A percentile compares a stretch with the other conserved stretches of the same genome.
Conservation (phyloP, 2,329 filamentous ascomycete species). For the Beauveria asiatica region DNA sequence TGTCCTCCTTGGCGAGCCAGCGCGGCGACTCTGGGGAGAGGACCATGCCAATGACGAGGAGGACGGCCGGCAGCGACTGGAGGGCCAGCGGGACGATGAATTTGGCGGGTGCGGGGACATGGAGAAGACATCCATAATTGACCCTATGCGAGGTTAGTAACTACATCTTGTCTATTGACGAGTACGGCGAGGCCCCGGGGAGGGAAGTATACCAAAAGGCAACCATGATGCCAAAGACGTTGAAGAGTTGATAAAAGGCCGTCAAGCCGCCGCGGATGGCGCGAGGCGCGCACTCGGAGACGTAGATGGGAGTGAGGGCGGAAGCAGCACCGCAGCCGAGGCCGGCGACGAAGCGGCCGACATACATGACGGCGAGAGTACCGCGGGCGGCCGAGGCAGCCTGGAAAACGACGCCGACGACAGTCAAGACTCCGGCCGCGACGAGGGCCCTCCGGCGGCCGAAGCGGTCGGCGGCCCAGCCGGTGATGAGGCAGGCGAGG, state of each 20-base stretch:
- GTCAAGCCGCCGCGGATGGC: conserved; percentile 43
- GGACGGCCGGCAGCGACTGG: conserved; percentile 54
- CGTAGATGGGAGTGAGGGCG: conserved; percentile 35
- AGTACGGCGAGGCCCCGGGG: too few relatives aligned
- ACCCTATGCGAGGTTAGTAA: conserved; percentile 32
- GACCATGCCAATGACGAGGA: conserved; percentile 52
- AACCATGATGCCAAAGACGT: conserved; percentile 34
- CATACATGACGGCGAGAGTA: conserved; percentile 53
- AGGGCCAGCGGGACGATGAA: conserved; percentile 57
- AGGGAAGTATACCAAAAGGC: conserved; percentile 27
- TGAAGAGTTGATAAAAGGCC: conserved; percentile 43
- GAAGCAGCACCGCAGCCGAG: conserved; percentile 43
- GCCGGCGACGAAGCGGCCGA: conserved; percentile 49
- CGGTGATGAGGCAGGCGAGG: conserved; percentile 50
- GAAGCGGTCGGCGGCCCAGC: conserved; percentile 43
- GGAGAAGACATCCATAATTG: conserved; percentile 44
- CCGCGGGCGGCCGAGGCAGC: conserved; percentile 45
- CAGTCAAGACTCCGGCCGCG: conserved; percentile 46
- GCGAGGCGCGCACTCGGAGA: conserved; percentile 41
- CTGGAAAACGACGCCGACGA: conserved; percentile 57
- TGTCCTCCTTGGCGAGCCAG: conserved; percentile 58
- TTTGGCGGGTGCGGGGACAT: conserved; percentile 37
- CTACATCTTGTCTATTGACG: not conserved
- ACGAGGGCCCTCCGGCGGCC: conserved; percentile 50
- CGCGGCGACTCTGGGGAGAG: conserved; percentile 53